Evolutionary conservation across 345 rosid genomes (phyloP), one percentile per base, ranked within the genome.

Genomic region (Kandelia obovata): DNA sequence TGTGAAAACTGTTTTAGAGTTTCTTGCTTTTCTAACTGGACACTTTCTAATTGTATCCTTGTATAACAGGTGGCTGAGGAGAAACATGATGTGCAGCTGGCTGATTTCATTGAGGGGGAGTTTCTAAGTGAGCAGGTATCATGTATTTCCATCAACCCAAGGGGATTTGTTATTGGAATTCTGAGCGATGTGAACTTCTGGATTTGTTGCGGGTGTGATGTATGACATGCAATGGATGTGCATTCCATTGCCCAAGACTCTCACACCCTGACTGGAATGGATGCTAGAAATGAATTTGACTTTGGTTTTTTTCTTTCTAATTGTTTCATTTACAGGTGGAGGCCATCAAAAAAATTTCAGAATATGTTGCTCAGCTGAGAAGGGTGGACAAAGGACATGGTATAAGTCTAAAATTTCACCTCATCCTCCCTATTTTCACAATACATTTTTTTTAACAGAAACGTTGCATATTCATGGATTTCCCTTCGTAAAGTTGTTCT

Each of bases 291-390:
- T 46, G 19, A 7, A 25, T 11, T 10, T 34, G 57, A 43, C 19
- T 11, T 56, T 26, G 51, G 20, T 21, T 25, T 59, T 59, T 61
- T 2, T 43, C 58, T 28, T 65, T 21, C 1, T 13, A 21, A 3
- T 25, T 13, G 32, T 6, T 1, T 19, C n/a, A 21, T 39, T 16
- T 26, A 17, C 27, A 71, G 80, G 80, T 77, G 46, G 73, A 77
- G 1, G 72, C 76, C 37, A 77, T 77, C 15, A 77, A 77, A 26
- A 77, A 62, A 30, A 71, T 77, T 57, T 77, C 80, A 35, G 76
- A 71, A 67, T 77, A 77, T 21, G 80, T 77, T 66, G 80, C 76
- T 58, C 80, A 71, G 69, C 69, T 77, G 73, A 68, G 80, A 63
- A 72, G 80, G 35, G 56, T 77, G 10, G 80, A 73, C 25, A 67